Conservation (phyloP, 768 basidiomycete species). For the Suillus plorans region DNA sequence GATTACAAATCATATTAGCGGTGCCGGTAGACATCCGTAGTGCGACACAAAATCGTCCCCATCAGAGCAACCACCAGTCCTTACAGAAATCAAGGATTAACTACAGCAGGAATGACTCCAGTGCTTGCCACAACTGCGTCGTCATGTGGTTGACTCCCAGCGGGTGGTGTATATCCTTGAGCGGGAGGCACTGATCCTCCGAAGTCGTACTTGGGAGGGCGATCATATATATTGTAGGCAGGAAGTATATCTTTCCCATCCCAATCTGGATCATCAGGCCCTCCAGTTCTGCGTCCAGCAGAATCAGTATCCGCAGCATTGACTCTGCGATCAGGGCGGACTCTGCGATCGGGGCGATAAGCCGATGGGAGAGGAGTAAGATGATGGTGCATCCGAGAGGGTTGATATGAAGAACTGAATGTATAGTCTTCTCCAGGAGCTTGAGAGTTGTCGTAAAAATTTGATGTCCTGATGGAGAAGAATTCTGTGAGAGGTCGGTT, state of each 20-base stretch:
- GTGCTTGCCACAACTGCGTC: not conserved
- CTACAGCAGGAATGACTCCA: not conserved
- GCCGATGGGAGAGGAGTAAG: constrained; percentile 22
- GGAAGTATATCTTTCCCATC: constrained; percentile 48
- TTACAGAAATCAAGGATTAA: not conserved
- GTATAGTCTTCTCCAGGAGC: not conserved
- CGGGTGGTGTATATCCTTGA: not conserved
- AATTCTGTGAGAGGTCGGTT: constrained; percentile 19
- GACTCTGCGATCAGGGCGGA: constrained; percentile 22
- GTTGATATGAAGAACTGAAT: constrained; percentile 14
- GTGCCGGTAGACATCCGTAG: not conserved
- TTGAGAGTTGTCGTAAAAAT: constrained; percentile 8
- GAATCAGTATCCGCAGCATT: constrained; percentile 39
- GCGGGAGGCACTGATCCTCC: not conserved
- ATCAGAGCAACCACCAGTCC: not conserved
- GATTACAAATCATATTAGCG: not conserved
- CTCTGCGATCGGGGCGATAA: constrained; percentile 21
- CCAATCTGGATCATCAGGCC: constrained; percentile 30
- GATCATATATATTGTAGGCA: constrained; percentile 44
- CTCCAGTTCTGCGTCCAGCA: constrained; percentile 37
- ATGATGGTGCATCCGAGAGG: constrained; percentile 14
- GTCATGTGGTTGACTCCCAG: not conserved
- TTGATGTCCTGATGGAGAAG: constrained; percentile 11
- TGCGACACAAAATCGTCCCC: not conserved
- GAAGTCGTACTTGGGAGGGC: constrained; percentile 47